Percentiles rank a stretch among this genome's conserved stretches.
Evolutionary conservation across 1,284 basidiomycete species (phyloP).

Genomic region (Anthracocystis walkeri): DNA sequence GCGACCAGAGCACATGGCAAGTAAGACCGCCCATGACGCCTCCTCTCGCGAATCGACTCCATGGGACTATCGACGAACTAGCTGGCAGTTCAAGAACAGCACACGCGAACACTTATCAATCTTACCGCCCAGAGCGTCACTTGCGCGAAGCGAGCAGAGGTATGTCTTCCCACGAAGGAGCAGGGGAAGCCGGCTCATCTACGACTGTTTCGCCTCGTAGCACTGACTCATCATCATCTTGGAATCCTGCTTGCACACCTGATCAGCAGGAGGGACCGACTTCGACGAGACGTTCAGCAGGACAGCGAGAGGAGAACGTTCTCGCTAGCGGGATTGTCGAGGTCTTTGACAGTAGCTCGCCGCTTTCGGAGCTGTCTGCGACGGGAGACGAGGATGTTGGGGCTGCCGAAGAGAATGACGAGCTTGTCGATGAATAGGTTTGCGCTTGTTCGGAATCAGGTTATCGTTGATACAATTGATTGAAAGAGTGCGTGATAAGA

Average conservation of each 20-base stretch:
- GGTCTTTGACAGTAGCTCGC: slow-evolving; percentile 19
- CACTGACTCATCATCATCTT: neutral
- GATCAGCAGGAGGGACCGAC: neutral
- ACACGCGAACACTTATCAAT: no score
- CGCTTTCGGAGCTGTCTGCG: slow-evolving; percentile 13
- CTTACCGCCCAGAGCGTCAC: no score
- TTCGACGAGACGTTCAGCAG: neutral
- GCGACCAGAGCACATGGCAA: neutral
- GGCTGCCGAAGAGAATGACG: slow-evolving; percentile 14
- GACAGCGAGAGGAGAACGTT: neutral
- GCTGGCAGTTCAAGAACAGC: neutral
- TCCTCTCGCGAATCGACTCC: neutral
- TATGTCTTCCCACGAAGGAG: slow-evolving; percentile 1
- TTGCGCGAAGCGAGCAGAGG: slow-evolving; percentile 5
- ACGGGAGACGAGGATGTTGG: neutral
- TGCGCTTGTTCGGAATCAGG: neutral
- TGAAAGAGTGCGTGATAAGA: neutral
- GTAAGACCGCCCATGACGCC: neutral
- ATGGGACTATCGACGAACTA: neutral
- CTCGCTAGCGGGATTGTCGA: neutral
- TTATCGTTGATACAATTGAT: neutral
- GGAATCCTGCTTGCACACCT: neutral
- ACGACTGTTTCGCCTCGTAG: neutral
- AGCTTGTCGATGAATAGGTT: slow-evolving; percentile 14
- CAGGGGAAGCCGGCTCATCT: neutral